Base-by-base conservation (phyloP, 2,329 filamentous ascomycete genomes). In the Phaeosphaeriaceae sp. region DNA sequence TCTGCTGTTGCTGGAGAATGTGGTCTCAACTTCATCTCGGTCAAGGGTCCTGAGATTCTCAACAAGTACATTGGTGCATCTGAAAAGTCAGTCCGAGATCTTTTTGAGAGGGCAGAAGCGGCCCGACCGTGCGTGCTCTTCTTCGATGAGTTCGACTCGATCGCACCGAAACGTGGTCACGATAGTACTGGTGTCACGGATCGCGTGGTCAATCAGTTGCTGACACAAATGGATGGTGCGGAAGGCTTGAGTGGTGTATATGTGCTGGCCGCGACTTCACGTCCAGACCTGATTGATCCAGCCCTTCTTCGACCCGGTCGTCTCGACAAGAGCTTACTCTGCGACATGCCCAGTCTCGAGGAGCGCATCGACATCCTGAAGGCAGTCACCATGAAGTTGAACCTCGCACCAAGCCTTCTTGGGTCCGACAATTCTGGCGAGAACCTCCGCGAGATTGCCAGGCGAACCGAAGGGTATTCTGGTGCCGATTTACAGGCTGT, bases 21-120 rank as follows among this genome's bases (percentile, higher is more conserved):
- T 72, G 94, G 94, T 0, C 88, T 99, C 60, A 99, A 99, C 78
- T 99, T 99, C 79, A 99, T 99, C 78, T 93, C 90, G 42, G 95
- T 99, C 72, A 99, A 99, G 80, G 95, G 95, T 0, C 95, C 95
- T 0, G 96, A 99, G 77, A 98, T 99, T 58, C 81, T 99, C 54
- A 99, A 99, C 83, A 99, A 99, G 80, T 99, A 99, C 77, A 99
- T 99, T 58, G 95, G 95, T 72, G 95, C 95, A 0, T 96, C 91
- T 25, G 95, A 99, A 73, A 99, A 99, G 83, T 93, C 89, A 60
- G 93, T 99, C 7, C 89, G 96, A 44, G 95, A 99, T 76, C 83
- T 99, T 1, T 99, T 99, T 71, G 94, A 97, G 74, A 88, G 95
- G 44, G 95, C 95, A 0, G 89, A 90, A 72, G 94, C 95, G 2